phyloP scores from a whole-genome alignment of 2,329 filamentous ascomycete species.

The Colletotrichum melonis region DNA sequence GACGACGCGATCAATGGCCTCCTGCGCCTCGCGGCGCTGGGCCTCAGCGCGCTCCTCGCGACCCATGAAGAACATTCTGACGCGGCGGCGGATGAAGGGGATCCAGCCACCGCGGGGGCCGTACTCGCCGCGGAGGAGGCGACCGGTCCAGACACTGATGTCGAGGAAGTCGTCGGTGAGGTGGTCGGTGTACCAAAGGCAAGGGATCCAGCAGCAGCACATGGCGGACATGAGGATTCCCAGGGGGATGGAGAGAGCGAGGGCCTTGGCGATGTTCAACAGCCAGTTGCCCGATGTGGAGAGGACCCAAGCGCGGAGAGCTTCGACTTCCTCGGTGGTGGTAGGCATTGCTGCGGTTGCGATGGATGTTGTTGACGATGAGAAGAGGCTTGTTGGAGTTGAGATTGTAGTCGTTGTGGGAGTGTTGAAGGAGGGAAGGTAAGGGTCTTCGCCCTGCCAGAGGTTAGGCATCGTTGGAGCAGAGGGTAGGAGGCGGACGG shows the following conservation, averaged over 20 bases:
- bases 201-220: conserved; percentile 37
- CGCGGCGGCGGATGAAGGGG: background rate
- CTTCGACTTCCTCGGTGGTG: background rate
- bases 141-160: background rate
- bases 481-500: background rate
- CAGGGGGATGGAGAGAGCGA: conserved; percentile 31
- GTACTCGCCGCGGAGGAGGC: conserved; percentile 7
- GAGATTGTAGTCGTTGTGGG: background rate
- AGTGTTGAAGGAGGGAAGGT: background rate
- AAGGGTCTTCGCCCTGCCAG: background rate
- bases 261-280: conserved; percentile 25
- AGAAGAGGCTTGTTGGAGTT: background rate
- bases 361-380: background rate
- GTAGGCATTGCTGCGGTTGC: background rate
- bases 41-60: background rate
- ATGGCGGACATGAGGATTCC: conserved; percentile 35
- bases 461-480: background rate
- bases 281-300: conserved; percentile 5
- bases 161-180: conserved; percentile 4
- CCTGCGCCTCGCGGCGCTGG: background rate
- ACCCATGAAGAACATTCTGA: background rate
- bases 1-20: background rate
- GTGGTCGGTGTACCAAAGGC: conserved; percentile 27
- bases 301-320: conserved; percentile 4
- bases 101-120: background rate